Evolutionary conservation across 2,329 filamentous ascomycete genomes (phyloP), one percentile per base, ranked within the genome.

Genomic region (Verticillium alfalfae): DNA sequence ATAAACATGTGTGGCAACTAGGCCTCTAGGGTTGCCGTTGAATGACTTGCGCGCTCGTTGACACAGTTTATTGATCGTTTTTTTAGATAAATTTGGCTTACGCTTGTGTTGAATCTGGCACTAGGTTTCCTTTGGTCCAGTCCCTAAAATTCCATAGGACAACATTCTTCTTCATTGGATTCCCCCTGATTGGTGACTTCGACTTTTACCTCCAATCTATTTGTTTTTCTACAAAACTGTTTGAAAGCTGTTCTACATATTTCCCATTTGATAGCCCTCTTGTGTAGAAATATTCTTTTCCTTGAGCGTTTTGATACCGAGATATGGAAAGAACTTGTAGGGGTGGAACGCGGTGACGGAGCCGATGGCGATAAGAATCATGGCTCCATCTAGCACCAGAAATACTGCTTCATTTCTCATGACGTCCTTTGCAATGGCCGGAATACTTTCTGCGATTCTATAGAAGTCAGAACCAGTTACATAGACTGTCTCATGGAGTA

Each of bases 401-500:
- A 66, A 66, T 2, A 37, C 34, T 2, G 61, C 52, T 39, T 66
- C 65, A 41, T 64, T 60, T 15, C 60, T 64, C 62, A 65, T 64
- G 34, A 66, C 57, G 8, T 61, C 59, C 16, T 56, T 49, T 3
- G 34, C 54, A 56, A 60, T 63, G 31, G 61, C 60, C 2, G 55
- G 60, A 22, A 63, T 57, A 22, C 54, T 60, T 10, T 41, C 45
- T 8, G 45, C 18, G 18, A 52, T 52, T 12, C 45, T 52, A 5
- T 12, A 26, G 10, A 16, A 1, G 45, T 52, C 18, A 52, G 45
- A 31, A 31, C 26, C 45, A 22, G 12, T 18, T 2, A 18, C 10
- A 22, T 22, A 3, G 4, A 10, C 5, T 13, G 10, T 26, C n/a
- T 8, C 8, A 13, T 12, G 2, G 37, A 34, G n/a, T 13, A 56